Conservation (phyloP, 345 rosid species). For the Punica granatum region DNA sequence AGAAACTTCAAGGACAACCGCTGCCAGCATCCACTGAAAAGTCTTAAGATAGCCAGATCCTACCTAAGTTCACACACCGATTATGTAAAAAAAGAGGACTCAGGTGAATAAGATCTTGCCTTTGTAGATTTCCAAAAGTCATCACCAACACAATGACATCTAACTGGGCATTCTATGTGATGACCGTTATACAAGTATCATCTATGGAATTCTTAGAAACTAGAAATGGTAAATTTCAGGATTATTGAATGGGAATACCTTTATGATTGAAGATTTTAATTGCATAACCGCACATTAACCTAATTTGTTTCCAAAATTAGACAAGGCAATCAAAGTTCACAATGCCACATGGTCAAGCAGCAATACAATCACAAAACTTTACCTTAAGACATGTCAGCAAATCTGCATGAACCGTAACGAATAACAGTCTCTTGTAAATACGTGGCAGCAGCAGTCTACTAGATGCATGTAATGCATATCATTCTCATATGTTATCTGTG, state of each 20-base stretch:
- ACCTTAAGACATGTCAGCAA: neutral
- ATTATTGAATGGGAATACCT: neutral
- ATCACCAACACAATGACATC: neutral
- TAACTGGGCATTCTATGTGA: neutral
- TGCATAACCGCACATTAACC: neutral
- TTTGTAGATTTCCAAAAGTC: neutral
- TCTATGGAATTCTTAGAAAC: neutral
- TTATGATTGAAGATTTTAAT: neutral
- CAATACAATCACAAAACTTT: neutral
- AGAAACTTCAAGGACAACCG: neutral
- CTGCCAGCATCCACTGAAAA: neutral
- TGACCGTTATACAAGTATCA: neutral
- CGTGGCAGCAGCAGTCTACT: neutral
- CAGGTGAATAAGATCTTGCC: neutral
- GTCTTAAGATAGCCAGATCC: neutral
- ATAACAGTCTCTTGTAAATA: neutral
- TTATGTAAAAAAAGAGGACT: neutral
- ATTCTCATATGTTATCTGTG: neutral
- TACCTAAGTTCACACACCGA: neutral
- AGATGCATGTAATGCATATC: neutral
- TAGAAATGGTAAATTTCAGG: neutral
- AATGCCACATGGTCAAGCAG: neutral
- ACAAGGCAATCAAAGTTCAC: neutral
- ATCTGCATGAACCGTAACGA: neutral
- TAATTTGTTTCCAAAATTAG: neutral